Evolutionary conservation across 2,329 filamentous ascomycete species (phyloP).

Genomic region (Orbilia oligospora): DNA sequence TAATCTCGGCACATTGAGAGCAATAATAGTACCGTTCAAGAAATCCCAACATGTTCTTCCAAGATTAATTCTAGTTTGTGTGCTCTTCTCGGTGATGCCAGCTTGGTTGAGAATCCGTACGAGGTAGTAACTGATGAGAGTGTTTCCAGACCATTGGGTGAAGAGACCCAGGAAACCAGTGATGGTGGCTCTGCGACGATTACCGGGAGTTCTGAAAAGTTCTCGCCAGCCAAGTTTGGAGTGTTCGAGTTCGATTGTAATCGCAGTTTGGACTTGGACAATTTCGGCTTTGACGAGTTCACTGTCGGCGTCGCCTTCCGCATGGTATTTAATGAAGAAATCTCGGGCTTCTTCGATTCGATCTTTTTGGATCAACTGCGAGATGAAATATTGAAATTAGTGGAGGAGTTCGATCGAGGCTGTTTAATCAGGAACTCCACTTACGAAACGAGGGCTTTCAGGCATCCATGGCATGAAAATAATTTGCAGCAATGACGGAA

Average conservation of each 20-base stretch:
- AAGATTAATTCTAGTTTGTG: conserved; percentile 69
- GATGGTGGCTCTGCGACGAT: conserved; percentile 70
- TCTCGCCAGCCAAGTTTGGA: conserved; percentile 71
- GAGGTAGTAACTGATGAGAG: conserved; percentile 69
- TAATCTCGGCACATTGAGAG: conserved; percentile 62
- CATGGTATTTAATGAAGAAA: conserved; percentile 67
- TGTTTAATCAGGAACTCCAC: neutral
- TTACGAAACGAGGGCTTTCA: conserved; percentile 53
- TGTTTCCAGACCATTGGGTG: conserved; percentile 72
- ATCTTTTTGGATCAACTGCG: conserved; percentile 63
- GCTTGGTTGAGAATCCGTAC: conserved; percentile 70
- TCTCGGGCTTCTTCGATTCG: conserved; percentile 64
- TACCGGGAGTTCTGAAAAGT: conserved; percentile 65
- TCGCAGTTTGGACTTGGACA: conserved; percentile 74
- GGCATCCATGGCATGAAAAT: conserved; percentile 64
- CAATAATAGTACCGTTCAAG: conserved; percentile 68
- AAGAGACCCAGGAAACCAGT: conserved; percentile 71
- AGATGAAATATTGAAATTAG: conserved; percentile 38
- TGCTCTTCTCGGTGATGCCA: conserved; percentile 67
- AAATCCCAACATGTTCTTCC: conserved; percentile 69
- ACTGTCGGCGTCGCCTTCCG: conserved; percentile 71
- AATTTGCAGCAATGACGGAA: conserved; percentile 64
- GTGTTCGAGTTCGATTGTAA: conserved; percentile 72
- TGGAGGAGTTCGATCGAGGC: neutral
- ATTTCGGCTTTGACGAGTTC: conserved; percentile 74